A percentile compares a stretch with the other conserved stretches of the same genome.
Evolutionary conservation across 2,329 filamentous ascomycete species (phyloP).

Genomic region (Neofusicoccum sp.): DNA sequence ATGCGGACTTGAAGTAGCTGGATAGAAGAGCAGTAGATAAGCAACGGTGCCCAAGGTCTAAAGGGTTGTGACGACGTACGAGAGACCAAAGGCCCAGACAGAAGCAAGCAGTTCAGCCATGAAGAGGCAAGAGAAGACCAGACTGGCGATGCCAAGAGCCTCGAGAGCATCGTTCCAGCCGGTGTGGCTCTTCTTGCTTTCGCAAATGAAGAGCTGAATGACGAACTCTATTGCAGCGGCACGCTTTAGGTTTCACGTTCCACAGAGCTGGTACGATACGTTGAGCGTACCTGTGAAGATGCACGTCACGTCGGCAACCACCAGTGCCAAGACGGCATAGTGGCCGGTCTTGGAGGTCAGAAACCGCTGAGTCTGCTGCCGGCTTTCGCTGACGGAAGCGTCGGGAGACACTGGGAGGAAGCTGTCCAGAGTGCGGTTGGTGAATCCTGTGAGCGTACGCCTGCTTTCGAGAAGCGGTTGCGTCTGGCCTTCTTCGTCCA

Average conservation of each 20-base stretch:
- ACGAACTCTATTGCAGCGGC: conserved; percentile 45
- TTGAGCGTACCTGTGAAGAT: conserved; percentile 47
- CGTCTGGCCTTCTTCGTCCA: conserved; percentile 11
- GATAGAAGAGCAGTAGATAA: not conserved
- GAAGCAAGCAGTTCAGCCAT: conserved; percentile 63
- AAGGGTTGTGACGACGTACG: conserved; percentile 46
- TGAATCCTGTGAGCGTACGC: not conserved
- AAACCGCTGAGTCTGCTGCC: conserved; percentile 36
- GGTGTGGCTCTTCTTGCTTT: conserved; percentile 35
- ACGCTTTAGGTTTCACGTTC: not conserved
- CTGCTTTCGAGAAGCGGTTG: conserved; percentile 19
- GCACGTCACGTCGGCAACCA: conserved; percentile 53
- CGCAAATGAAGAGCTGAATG: conserved; percentile 53
- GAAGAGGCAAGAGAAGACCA: conserved; percentile 67
- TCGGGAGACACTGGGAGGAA: conserved; percentile 4
- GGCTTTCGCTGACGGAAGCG: conserved; percentile 15
- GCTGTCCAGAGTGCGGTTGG: not conserved
- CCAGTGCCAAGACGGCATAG: conserved; percentile 52
- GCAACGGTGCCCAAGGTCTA: conserved; percentile 1
- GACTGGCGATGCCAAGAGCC: conserved; percentile 54
- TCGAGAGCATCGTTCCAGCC: conserved; percentile 42
- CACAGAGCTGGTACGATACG: not conserved
- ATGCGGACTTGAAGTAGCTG: conserved; percentile 45
- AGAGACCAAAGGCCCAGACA: conserved; percentile 63
- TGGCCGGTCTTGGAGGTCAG: conserved; percentile 53